Evolutionary conservation across 495 filamentous ascomycete genomes (phyloP), one percentile per base, ranked within the genome.

Genomic region (Aspergillus mulundensis): DNA sequence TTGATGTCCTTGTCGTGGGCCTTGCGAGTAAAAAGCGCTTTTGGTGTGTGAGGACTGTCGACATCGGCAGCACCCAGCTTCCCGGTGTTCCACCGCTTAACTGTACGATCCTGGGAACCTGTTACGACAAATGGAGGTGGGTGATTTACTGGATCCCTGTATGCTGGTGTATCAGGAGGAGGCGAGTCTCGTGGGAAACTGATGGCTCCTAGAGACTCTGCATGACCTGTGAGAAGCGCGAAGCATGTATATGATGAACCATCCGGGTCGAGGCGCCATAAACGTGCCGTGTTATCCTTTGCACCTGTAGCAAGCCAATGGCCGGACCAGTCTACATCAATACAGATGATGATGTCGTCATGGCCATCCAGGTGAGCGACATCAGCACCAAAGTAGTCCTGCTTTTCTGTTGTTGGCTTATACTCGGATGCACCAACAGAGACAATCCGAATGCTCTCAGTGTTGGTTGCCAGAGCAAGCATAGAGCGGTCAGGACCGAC

Each of bases 1-100:
- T 99, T 99, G 74, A 99, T 99, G 60, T 99, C 94, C 62, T 97
- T 99, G 55, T 99, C 94, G 69, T 99, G 94, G 2, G 94, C 95
- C 71, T 96, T 89, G 32, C 92, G 82, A 5, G 93, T 96, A 61
- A 90, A 95, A 15, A 81, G 62, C 7, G 90, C 85, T 62, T 81
- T 79, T 38, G 70, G 61, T 16, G 65, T 61, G 54, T 77, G 74
- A 43, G 72, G 61, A 62, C 77, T 70, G 6, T 62, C 65, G 11
- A 67, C 62, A 42, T 70, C 70, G 14, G 72, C 64, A 24, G 61
- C 72, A 42, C 65, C 71, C 58, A 62, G 72, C 53, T 71, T 79
- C 44, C 74, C 81, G 44, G 89, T 82, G 52, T 91, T 86, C 85
- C 94, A 95, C 53, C 85, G 84, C 71, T 99, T 97, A 57, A 99